Evolutionary conservation across 306 rosid species (phyloP), one percentile per base, ranked within the genome.

Genomic region (Inga laurina): DNA sequence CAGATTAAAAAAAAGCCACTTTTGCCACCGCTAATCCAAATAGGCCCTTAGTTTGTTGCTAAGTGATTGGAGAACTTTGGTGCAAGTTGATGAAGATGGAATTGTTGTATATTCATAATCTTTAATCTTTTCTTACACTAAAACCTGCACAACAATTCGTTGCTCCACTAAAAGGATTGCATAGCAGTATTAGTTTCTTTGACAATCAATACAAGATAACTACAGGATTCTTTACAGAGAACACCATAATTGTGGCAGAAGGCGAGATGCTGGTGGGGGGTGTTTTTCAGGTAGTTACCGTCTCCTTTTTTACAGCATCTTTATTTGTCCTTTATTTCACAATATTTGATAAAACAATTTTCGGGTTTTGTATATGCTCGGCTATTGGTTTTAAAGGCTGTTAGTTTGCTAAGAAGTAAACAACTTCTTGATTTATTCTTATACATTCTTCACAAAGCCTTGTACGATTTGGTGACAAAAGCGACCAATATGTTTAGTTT

Each of bases 181-280:
- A 8, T 81, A 14, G 8, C 22, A 21, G 78, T 78, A 46, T 83
- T 27, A 35, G 81, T 90, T 93, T 91, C 94, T 57, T 96, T 96
- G 88, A 96, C 97, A 81, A 82, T 78, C 82, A 72, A 78, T 88
- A 96, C 98, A 94, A 92, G 93, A 92, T 96, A 90, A 96, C 99
- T 15, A 88, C 99, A 79, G 99, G 99, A 35, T 91, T 96, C 83
- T 92, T 96, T 83, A 77, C 91, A 52, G 99, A 96, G 97, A 96
- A 96, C 89, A 93, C 97, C 72, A 87, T 96, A 76, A 94, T 92
- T 82, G 98, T 96, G 43, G 99, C 93, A 11, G 99, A 96, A 85
- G 99, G 98, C 44, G 97, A 92, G 88, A 96, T 96, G 98, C 94
- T 88, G 16, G 81, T 89, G 69, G 93, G 88, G 85, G 97, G 98